Evolutionary conservation across 2,329 filamentous ascomycete genomes (phyloP), one percentile per base, ranked within the genome.

Genomic region (Penicillium vulpinum): DNA sequence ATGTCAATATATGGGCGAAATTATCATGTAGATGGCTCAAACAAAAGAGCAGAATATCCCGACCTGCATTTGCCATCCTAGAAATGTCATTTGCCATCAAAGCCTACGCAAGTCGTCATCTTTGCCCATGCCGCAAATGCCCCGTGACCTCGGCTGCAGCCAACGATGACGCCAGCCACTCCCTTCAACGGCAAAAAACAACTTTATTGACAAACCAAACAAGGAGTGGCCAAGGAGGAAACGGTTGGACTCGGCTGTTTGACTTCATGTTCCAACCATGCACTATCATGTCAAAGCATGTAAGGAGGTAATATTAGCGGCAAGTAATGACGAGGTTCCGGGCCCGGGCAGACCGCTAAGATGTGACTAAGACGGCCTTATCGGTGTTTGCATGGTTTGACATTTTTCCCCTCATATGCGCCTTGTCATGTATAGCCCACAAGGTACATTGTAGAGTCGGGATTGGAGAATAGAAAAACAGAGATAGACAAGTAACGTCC

Each of bases 301-400:
- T 21, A 52, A 52, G 28, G 40, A 29, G 41, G 31, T 6, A 18
- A 52, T 22, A n/a, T 28, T 10, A 38, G 31, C 22, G 26, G 22
- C 29, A 46, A 45, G 31, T 22, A 22, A 46, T 51, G 36, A 43
- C 38, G 28, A 9, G 24, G 9, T 22, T 6, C 15, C 2, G 1
- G 5, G 18, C 13, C 36, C 13, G 36, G 21, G 15, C 3, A 41
- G 21, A 26, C 40, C 15, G 9, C 3, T n/a, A 46, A 18, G n/a
- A 24, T 9, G 29, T 55, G 52, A 55, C 52, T 51, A 55, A 51
- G 38, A 18, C 3, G 2, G 35, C 5, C 52, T 55, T 54, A 54
- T 54, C 52, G 29, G 38, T 22, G 52, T 55, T 55, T 55, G 52
- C 52, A 55, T 21, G 1, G 29, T 55, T 55, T 55, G 52, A 35